Conservation (phyloP, 352 stramenopile species). For the Globisporangium middletonii region DNA sequence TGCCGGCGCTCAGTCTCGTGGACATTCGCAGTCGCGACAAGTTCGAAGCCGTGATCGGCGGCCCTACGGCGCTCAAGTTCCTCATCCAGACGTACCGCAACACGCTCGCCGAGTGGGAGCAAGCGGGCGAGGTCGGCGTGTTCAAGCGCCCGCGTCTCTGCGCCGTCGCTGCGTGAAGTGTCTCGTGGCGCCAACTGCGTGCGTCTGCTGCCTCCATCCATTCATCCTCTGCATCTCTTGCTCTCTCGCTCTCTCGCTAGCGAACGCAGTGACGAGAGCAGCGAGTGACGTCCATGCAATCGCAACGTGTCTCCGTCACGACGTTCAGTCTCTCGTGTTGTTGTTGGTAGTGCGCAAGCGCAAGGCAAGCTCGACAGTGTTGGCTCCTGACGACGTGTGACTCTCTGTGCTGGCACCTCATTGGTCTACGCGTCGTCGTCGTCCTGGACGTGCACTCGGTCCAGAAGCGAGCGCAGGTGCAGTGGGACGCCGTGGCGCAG, state of each 20-base stretch:
- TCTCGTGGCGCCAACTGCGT: no score
- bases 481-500: slow-evolving; percentile 43
- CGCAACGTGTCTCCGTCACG: no score
- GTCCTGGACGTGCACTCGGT: slow-evolving; percentile 9
- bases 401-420: no score
- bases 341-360: no score
- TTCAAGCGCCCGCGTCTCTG: slow-evolving; percentile 60
- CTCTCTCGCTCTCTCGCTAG: not conserved
- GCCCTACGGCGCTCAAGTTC: slow-evolving; percentile 65
- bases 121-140: slow-evolving; percentile 57
- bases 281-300: no score
- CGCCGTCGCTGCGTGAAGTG: slow-evolving; percentile 46
- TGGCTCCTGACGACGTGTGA: no score
- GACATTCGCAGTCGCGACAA: slow-evolving; percentile 78
- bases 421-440: not conserved
- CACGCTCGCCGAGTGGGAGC: slow-evolving; percentile 64
- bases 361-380: no score
- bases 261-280: no score
- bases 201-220: no score
- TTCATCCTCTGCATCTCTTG: not conserved
- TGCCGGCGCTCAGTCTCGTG: slow-evolving; percentile 57
- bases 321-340: not conserved
- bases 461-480: slow-evolving; percentile 30
- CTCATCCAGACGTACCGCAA: slow-evolving; percentile 72
- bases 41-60: slow-evolving; percentile 72